Conservation (phyloP, 495 filamentous ascomycete species). For the Rhizodiscina lignyota region DNA sequence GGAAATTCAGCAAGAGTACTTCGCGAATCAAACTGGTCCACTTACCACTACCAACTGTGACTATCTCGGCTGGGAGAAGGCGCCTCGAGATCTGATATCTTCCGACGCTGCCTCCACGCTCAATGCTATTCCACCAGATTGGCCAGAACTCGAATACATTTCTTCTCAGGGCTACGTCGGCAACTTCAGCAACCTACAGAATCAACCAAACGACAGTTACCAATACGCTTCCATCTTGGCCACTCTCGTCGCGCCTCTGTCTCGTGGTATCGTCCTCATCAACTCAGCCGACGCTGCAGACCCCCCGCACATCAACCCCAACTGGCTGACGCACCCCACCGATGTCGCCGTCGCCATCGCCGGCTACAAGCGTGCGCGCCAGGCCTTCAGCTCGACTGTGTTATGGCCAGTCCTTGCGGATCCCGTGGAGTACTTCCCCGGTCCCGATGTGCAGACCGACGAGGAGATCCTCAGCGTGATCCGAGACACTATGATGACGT, state of each 20-base stretch:
- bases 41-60: conserved; percentile 10
- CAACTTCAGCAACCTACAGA: conserved; percentile 8
- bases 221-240: conserved; percentile 27
- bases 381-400: conserved; percentile 23
- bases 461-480: conserved; percentile 1
- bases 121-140: conserved; percentile 29
- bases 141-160: conserved; percentile 20
- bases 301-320: conserved; percentile 34
- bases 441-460: conserved; percentile 1
- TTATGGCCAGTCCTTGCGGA: conserved; percentile 8
- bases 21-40: conserved; percentile 5
- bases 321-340: conserved; percentile 34
- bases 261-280: conserved; percentile 40
- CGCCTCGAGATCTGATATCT: too few relatives aligned
- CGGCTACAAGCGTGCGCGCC: conserved; percentile 33
- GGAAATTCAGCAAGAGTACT: conserved; percentile 5
- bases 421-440: conserved; percentile 3
- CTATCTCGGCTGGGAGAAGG: conserved; percentile 13
- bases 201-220: conserved; percentile 19
- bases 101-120: too few relatives aligned
- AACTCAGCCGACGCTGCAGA: conserved; percentile 22
- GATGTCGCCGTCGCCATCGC: conserved; percentile 38
- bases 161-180: not conserved
- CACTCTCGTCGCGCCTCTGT: conserved; percentile 29
- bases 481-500: not conserved